phyloP scores from a whole-genome alignment of 305 asterid genomes.

The Rubia peregrina region DNA sequence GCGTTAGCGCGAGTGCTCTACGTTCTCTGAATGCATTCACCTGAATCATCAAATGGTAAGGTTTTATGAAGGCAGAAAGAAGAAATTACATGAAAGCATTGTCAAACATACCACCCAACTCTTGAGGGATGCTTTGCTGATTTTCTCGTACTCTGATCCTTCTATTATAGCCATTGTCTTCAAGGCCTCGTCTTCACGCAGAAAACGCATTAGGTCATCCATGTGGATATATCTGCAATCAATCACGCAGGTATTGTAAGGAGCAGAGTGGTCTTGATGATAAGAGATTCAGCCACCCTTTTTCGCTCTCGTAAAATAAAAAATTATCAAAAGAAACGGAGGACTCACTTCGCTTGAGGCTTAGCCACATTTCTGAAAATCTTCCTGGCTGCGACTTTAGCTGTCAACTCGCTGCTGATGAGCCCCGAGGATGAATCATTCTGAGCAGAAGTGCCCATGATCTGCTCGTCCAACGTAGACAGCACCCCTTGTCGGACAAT shows the following conservation, averaged over 20 bases:
- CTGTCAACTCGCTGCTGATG: conserved; percentile 81
- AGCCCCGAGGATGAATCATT: conserved; percentile 56
- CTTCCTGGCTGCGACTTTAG: conserved; percentile 89
- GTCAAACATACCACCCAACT: conserved; percentile 76
- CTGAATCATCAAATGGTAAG: conserved; percentile 25
- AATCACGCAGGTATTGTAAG: no score
- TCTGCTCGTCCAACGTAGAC: conserved; percentile 72
- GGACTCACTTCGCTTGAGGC: conserved; percentile 64
- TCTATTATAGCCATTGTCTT: conserved; percentile 43
- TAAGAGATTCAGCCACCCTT: no score
- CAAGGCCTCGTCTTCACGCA: conserved; percentile 42
- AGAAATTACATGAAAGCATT: background rate
- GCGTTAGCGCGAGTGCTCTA: conserved; percentile 80
- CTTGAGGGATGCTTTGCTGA: conserved; percentile 72
- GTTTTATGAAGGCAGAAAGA: background rate
- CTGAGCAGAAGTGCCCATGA: conserved; percentile 33
- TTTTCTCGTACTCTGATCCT: conserved; percentile 62
- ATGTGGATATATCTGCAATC: conserved; percentile 30
- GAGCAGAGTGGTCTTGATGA: no score
- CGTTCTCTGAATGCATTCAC: conserved; percentile 81
- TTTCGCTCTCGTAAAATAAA: background rate
- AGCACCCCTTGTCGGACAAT: conserved; percentile 63
- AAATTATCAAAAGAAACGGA: background rate
- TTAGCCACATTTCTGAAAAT: conserved; percentile 81
- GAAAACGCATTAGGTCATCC: conserved; percentile 36